Conservation (phyloP, 768 basidiomycete species). For the Cystofilobasidium capitatum region DNA sequence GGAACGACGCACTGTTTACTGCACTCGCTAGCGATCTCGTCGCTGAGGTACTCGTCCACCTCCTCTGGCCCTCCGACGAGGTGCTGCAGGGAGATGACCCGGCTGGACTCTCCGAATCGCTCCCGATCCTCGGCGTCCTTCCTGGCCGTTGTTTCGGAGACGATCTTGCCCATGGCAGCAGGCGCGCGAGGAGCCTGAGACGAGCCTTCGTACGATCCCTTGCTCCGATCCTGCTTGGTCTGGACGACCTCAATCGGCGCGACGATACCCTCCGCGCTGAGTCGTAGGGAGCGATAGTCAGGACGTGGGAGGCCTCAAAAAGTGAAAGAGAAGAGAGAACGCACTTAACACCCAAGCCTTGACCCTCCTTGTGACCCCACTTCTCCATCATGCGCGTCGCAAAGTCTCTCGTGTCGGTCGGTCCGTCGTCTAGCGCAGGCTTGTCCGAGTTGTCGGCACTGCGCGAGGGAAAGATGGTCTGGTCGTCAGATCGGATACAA, state of each 20-base stretch:
- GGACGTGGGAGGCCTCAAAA: not conserved
- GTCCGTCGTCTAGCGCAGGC: not conserved
- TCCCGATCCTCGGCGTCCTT: conserved; percentile 54
- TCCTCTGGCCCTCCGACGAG: conserved; percentile 73
- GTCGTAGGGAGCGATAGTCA: not conserved
- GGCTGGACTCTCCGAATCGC: conserved; percentile 78
- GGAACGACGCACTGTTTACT: conserved; percentile 38
- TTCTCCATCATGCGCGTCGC: conserved; percentile 47
- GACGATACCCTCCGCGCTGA: not conserved
- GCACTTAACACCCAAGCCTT: conserved; percentile 69
- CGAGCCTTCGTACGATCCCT: not conserved
- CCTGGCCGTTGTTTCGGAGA: conserved; percentile 16
- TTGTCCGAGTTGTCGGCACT: not conserved
- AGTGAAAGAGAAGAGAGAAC: not conserved
- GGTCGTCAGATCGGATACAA: not conserved
- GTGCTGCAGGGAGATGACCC: conserved; percentile 80
- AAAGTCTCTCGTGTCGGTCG: conserved; percentile 20
- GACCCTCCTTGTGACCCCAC: conserved; percentile 90
- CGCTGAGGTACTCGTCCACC: conserved; percentile 70
- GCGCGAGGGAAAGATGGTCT: not conserved
- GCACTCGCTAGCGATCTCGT: conserved; percentile 59
- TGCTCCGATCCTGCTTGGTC: not conserved
- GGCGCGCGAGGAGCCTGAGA: not conserved
- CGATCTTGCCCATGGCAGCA: conserved; percentile 53
- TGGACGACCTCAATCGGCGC: conserved; percentile 2